Base-by-base conservation (phyloP, 495 filamentous ascomycete genomes). In the Chlorociboria aeruginascens region DNA sequence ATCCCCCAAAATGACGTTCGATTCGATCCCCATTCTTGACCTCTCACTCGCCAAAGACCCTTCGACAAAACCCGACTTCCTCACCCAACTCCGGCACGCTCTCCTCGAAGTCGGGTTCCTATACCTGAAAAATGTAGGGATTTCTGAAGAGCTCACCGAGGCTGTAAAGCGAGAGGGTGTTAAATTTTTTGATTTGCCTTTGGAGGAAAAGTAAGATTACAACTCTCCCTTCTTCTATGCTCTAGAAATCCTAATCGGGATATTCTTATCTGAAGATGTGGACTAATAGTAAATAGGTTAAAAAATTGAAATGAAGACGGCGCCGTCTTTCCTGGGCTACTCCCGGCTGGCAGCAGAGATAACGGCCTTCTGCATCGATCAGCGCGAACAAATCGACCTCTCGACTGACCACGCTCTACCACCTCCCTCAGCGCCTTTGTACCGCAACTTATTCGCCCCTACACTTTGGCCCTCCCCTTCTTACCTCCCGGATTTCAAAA, bases 101-200 rank as follows among this genome's bases (percentile, higher is more conserved):
- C 69, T 97, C 29, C 74, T 97, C 58, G 84, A 90, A 64, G 86
- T 95, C 31, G 92, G 92, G 4, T 96, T 98, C 60, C 69, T 96
- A 46, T 98, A 98, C 57, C 76, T 98, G 43, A 79, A 78, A 52
- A 89, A 96, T 58, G 80, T 85, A 1, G 86, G 86, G 3, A 78
- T 96, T 37, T 67, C 83, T 11, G 68, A 80, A 9, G 61, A 74
- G 29, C 62, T 92, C 30, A 79, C 83, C 57, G 56, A 76, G 28
- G 63, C 73, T n/a, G 83, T 95, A 12, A 79, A 84, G 39, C 48
- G 69, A 13, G 77, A 89, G 51, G 80, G 78, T 10, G 73, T 76
- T 46, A 72, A 65, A 6, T 87, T 98, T 56, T 98, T 96, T 60
- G 76, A 89, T 47, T 72, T 95, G 42, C 82, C 88, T 9, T 58